phyloP scores from a whole-genome alignment of 192 early-diverging fungal species.

The Coemansia sp. region DNA sequence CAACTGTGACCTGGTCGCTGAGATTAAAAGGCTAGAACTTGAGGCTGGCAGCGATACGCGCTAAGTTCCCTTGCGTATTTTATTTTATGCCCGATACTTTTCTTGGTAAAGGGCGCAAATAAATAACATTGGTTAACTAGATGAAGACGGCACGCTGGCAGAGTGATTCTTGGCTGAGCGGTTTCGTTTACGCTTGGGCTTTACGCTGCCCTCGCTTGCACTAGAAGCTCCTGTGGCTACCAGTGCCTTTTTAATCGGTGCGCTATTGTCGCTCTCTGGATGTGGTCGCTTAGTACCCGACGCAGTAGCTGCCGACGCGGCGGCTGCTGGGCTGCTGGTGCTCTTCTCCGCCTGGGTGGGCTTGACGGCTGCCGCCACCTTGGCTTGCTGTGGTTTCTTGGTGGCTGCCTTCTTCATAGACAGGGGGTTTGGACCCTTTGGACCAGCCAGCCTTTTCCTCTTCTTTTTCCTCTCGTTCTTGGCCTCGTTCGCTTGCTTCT shows the following conservation, averaged over 20 bases:
- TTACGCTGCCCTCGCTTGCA: neutral
- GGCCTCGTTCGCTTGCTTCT: slow-evolving; percentile 31
- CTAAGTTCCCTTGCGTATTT: neutral
- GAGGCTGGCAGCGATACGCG: neutral
- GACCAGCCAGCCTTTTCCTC: slow-evolving; percentile 57
- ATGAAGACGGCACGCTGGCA: neutral
- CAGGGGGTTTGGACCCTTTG: slow-evolving; percentile 84
- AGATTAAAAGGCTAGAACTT: slow-evolving; percentile 20
- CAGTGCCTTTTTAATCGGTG: neutral
- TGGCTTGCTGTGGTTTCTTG: slow-evolving; percentile 10
- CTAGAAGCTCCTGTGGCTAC: neutral
- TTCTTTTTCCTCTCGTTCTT: slow-evolving; percentile 42
- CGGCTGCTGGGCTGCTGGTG: neutral
- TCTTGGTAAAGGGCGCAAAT: too few species aligned
- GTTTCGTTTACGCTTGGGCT: slow-evolving; percentile 26
- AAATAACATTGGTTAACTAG: slow-evolving; percentile 6
- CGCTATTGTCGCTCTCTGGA: neutral
- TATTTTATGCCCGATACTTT: too few species aligned
- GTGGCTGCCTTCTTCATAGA: slow-evolving; percentile 70
- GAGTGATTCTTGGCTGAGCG: slow-evolving; percentile 1
- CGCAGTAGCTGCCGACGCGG: neutral
- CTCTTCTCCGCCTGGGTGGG: neutral
- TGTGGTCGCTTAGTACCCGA: slow-evolving; percentile 12
- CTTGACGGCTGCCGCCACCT: neutral
- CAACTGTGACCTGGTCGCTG: slow-evolving; percentile 13